These are phyloP conservation scores for Gloeostereum incarnatum DNA, from an alignment of 768 basidiomycete species.

Conservation along the genomic window DNA sequence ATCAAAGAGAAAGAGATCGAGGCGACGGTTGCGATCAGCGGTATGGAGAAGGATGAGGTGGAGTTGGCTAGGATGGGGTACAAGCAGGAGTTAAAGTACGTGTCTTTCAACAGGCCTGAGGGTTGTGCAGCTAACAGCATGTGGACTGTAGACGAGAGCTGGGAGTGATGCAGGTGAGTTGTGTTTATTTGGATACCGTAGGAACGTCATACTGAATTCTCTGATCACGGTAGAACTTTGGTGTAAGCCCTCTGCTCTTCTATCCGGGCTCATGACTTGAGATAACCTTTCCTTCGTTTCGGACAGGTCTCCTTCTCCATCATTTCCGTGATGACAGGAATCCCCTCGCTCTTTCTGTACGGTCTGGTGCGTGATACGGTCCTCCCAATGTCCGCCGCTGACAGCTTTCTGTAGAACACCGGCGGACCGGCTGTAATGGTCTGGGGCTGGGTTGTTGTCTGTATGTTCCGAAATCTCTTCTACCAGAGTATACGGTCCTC, in stretches of 20 bases:
- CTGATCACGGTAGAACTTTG: constrained; percentile 75
- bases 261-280: constrained; percentile 2
- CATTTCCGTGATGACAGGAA: constrained; percentile 67
- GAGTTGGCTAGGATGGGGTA: constrained; percentile 65
- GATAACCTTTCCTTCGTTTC: constrained; percentile 2
- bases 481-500: no score
- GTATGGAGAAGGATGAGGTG: constrained; percentile 43
- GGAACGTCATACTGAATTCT: constrained; percentile 1
- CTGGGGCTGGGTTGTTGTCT: constrained; percentile 62
- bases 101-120: constrained; percentile 6
- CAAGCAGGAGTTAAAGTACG: constrained; percentile 59
- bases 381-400: neutral
- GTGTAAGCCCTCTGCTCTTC: constrained; percentile 23
- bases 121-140: neutral
- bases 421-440: constrained; percentile 75
- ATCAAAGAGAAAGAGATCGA: no score
- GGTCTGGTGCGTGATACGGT: constrained; percentile 42
- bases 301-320: constrained; percentile 57
- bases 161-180: constrained; percentile 47
- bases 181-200: neutral
- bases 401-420: constrained; percentile 37
- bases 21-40: no score
- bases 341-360: constrained; percentile 60
- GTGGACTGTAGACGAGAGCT: constrained; percentile 41
- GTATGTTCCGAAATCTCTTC: constrained; percentile 21